Percentiles rank a stretch among this genome's conserved stretches.
Conservation (phyloP, 768 basidiomycete genomes). For the Rhizopogon vesiculosus region DNA sequence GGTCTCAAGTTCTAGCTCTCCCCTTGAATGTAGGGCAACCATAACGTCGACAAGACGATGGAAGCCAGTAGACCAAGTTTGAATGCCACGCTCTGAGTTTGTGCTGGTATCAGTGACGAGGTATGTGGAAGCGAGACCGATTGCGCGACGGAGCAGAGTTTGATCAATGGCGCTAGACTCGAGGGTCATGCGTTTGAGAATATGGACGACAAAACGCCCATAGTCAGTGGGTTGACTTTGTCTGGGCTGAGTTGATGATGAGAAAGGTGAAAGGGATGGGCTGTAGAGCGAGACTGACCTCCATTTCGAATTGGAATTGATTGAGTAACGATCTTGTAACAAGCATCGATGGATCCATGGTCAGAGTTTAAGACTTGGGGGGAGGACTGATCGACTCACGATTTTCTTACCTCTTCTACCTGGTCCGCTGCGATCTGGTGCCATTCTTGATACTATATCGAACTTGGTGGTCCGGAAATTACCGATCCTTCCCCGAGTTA, state of each 20-base stretch:
- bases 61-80: constrained; percentile 65
- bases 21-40: constrained; percentile 60
- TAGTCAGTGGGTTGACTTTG: constrained; percentile 53
- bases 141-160: constrained; percentile 52
- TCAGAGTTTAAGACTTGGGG: not conserved
- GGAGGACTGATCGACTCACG: not conserved
- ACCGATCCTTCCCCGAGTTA: constrained; percentile 2
- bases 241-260: constrained; percentile 9
- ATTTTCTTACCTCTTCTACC: not conserved
- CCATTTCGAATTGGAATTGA: constrained; percentile 24
- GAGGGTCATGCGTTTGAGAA: constrained; percentile 48
- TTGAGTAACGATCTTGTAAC: constrained; percentile 15
- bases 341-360: constrained; percentile 21
- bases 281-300: constrained; percentile 15
- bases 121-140: constrained; percentile 73
- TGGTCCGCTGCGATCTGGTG: not conserved
- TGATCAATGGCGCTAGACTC: constrained; percentile 53
- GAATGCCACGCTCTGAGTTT: constrained; percentile 50
- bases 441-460: not conserved
- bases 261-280: not conserved
- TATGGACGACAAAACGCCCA: constrained; percentile 50
- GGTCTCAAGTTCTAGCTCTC: constrained; percentile 74
- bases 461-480: constrained; percentile 1
- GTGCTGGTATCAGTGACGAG: constrained; percentile 70
- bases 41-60: constrained; percentile 67